A percentile compares a stretch with the other conserved stretches of the same genome.
These are phyloP conservation scores for Rhizopus stolonifer DNA, from an alignment of 371 early-diverging fungal species.

Conservation along the genomic window DNA sequence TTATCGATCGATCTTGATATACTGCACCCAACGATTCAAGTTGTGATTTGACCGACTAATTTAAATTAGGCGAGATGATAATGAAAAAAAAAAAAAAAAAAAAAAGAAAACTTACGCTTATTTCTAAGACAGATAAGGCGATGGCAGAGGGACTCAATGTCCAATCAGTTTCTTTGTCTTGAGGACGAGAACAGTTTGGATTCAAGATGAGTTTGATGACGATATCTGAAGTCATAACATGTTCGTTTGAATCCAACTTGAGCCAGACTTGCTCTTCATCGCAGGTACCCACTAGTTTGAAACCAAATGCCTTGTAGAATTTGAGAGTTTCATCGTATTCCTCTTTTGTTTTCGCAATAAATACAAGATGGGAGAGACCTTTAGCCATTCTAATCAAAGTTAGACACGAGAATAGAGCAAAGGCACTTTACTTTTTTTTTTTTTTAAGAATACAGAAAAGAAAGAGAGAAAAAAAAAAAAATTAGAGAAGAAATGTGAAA, in stretches of 20 bases:
- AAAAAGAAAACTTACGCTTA: conserved; percentile 15
- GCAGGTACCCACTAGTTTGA: conserved; percentile 11
- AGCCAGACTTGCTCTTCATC: conserved; percentile 15
- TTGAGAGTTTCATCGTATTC: conserved; percentile 14
- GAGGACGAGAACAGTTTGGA: not conserved
- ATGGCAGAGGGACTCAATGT: conserved; percentile 20
- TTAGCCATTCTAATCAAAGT: conserved; percentile 14
- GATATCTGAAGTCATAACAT: conserved; percentile 23
- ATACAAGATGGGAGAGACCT: conserved; percentile 31
- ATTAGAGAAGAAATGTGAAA: not conserved
- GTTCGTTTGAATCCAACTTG: conserved; percentile 20
- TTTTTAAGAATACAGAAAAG: not conserved
- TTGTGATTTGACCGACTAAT: conserved; percentile 17
- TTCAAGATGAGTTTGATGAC: conserved; percentile 20
- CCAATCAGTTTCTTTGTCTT: conserved; percentile 17
- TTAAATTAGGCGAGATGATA: not conserved
- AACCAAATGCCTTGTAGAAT: conserved; percentile 31
- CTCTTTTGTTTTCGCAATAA: conserved; percentile 16
- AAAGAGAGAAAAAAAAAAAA: not conserved
- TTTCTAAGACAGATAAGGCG: conserved; percentile 16
- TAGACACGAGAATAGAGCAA: not conserved
- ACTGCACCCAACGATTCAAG: conserved; percentile 11
- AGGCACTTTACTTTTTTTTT: not conserved
- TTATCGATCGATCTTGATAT: conserved; percentile 30
- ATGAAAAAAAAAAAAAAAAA: too few species aligned